Evolutionary conservation across 2,329 filamentous ascomycete genomes (phyloP).

Genomic region (Xylariomycetidae sp.): DNA sequence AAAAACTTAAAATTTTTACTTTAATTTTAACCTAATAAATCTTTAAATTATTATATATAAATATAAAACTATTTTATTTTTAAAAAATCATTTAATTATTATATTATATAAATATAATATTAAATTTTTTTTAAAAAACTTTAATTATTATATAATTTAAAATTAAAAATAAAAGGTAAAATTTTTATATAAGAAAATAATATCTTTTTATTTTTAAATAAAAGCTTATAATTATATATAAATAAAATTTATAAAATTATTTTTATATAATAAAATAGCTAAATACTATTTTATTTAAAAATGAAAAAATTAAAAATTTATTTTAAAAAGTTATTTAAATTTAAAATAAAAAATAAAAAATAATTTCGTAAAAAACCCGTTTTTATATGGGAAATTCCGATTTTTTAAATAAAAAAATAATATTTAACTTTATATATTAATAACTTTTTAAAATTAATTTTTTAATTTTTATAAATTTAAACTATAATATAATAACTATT

Average conservation of each 20-base stretch:
- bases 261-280: background rate
- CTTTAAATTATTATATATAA: background rate
- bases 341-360: background rate
- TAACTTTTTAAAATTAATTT: background rate
- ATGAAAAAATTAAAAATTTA: background rate
- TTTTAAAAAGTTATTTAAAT: background rate
- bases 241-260: constrained; percentile 1
- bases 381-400: too few relatives aligned
- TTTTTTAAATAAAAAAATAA: background rate
- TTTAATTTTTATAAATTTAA: background rate
- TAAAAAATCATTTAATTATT: background rate
- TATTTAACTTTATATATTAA: background rate
- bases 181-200: background rate
- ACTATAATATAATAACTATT: background rate
- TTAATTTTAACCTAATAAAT: background rate
- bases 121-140: background rate
- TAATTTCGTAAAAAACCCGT: too few relatives aligned
- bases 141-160: background rate
- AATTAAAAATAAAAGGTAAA: background rate
- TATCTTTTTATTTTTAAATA: background rate
- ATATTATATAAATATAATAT: background rate
- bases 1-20: background rate
- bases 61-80: background rate
- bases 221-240: background rate
- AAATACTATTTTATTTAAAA: background rate